phyloP scores from a whole-genome alignment of 805 yeast species.

The Clavispora phyllophila region DNA sequence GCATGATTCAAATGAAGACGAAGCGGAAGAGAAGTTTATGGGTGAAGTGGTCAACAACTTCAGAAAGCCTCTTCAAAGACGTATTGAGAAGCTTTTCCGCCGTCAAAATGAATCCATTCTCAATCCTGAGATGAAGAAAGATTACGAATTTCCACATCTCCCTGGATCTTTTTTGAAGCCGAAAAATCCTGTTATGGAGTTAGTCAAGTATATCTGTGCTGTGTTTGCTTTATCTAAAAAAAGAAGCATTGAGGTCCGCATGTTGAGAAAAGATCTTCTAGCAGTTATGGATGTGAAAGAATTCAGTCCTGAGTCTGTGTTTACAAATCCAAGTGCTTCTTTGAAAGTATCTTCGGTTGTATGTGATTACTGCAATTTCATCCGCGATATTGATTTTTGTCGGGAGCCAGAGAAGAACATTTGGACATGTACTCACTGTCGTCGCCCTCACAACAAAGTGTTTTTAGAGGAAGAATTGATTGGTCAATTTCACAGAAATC shows the following conservation, averaged over 20 bases:
- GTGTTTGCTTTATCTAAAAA: conserved; percentile 62
- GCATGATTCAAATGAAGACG: conserved; percentile 27
- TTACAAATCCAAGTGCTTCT: conserved; percentile 69
- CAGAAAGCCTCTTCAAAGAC: conserved; percentile 57
- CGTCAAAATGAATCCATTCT: conserved; percentile 71
- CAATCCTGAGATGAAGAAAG: conserved; percentile 56
- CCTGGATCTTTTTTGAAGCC: conserved; percentile 66
- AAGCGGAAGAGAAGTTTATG: conserved; percentile 29
- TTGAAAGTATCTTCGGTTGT: conserved; percentile 61
- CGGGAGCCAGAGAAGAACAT: conserved; percentile 49
- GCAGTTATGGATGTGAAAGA: conserved; percentile 75
- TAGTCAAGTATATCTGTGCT: conserved; percentile 71
- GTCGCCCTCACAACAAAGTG: conserved; percentile 55
- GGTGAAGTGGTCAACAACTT: conserved; percentile 52
- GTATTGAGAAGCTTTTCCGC: conserved; percentile 60
- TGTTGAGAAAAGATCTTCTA: conserved; percentile 69
- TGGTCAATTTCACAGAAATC: conserved; percentile 49
- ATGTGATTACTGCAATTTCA: conserved; percentile 75
- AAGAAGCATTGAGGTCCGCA: conserved; percentile 65
- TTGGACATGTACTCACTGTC: conserved; percentile 68
- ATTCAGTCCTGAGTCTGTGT: conserved; percentile 70
- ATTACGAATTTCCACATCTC: conserved; percentile 66
- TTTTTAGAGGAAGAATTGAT: conserved; percentile 77
- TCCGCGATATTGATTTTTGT: conserved; percentile 78
- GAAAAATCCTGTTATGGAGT: conserved; percentile 71